These are phyloP conservation scores for Rhodotorula toruloides DNA, from an alignment of 768 basidiomycete species.

Conservation along the genomic window DNA sequence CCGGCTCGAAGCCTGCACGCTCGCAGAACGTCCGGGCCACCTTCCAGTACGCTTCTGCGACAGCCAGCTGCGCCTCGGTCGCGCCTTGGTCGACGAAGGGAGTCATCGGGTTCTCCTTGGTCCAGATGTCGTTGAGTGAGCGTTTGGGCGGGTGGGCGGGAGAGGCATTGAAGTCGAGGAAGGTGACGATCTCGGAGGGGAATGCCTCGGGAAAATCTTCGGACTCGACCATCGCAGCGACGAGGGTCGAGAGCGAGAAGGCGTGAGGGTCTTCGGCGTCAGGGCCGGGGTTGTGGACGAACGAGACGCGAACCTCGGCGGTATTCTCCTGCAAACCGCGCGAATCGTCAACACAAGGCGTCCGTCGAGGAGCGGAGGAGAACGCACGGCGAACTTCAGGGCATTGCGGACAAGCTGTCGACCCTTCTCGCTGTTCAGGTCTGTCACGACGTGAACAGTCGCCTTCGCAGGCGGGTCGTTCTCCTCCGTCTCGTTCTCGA, in stretches of 20 bases:
- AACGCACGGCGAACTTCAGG: conserved; percentile 60
- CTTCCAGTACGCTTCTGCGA: neutral
- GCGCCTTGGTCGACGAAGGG: conserved; percentile 36
- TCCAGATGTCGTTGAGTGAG: conserved; percentile 22
- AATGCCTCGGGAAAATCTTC: conserved; percentile 49
- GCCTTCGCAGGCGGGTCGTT: conserved; percentile 32
- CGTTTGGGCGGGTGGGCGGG: conserved; percentile 16
- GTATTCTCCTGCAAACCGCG: conserved; percentile 1
- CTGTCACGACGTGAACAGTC: conserved; percentile 62
- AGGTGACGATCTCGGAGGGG: conserved; percentile 22
- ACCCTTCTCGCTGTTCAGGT: conserved; percentile 65
- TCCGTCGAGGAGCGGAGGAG: conserved; percentile 38
- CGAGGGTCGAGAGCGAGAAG: conserved; percentile 45
- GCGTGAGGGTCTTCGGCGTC: neutral
- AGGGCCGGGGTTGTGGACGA: conserved; percentile 63
- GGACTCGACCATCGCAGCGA: conserved; percentile 54
- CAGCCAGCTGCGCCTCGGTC: neutral
- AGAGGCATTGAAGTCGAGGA: conserved; percentile 16
- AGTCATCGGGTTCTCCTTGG: conserved; percentile 23
- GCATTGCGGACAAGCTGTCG: conserved; percentile 59
- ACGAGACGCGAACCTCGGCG: conserved; percentile 42
- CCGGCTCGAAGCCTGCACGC: conserved; percentile 39
- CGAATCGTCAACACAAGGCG: conserved; percentile 48
- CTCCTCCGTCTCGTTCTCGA: neutral
- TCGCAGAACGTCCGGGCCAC: neutral